phyloP scores from a whole-genome alignment of 23 red algal species.

The Gracilariopsis chorda region DNA sequence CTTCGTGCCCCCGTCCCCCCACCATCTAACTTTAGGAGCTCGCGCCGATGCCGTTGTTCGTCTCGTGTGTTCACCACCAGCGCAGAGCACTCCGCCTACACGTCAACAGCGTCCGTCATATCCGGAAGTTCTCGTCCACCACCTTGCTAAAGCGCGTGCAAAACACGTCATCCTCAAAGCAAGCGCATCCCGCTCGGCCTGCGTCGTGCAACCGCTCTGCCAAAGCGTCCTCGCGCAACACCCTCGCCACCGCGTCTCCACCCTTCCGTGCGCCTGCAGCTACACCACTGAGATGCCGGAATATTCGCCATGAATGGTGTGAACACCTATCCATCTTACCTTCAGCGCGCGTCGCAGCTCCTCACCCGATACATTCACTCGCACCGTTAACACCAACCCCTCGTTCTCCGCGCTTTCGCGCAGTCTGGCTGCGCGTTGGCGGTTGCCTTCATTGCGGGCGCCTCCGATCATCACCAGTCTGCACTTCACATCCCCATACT shows the following conservation, averaged over 20 bases:
- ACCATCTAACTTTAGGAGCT: no score
- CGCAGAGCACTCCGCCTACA: no score
- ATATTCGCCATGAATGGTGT: slow-evolving; percentile 91
- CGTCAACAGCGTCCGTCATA: background rate
- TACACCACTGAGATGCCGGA: slow-evolving; percentile 94
- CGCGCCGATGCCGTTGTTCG: no score
- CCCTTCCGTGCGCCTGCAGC: no score
- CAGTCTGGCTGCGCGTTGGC: slow-evolving; percentile 35
- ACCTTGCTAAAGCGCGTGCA: background rate
- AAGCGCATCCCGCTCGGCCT: background rate
- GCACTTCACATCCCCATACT: background rate
- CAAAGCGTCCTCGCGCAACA: background rate
- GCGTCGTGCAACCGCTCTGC: background rate
- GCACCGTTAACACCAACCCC: slow-evolving; percentile 13
- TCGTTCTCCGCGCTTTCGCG: background rate
- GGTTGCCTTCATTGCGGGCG: slow-evolving; percentile 43
- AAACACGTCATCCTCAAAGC: slow-evolving; percentile 18
- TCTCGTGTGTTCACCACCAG: no score
- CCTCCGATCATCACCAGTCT: slow-evolving; percentile 87
- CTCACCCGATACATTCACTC: slow-evolving; percentile 55
- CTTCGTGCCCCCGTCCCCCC: no score
- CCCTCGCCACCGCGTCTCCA: slow-evolving; percentile 5
- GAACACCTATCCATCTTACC: slow-evolving; percentile 21
- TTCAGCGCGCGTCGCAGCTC: slow-evolving; percentile 28
- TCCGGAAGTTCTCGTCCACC: background rate